Evolutionary conservation across 768 basidiomycete genomes (phyloP), one percentile per base, ranked within the genome.

Genomic region (Leccinum uliginosum): DNA sequence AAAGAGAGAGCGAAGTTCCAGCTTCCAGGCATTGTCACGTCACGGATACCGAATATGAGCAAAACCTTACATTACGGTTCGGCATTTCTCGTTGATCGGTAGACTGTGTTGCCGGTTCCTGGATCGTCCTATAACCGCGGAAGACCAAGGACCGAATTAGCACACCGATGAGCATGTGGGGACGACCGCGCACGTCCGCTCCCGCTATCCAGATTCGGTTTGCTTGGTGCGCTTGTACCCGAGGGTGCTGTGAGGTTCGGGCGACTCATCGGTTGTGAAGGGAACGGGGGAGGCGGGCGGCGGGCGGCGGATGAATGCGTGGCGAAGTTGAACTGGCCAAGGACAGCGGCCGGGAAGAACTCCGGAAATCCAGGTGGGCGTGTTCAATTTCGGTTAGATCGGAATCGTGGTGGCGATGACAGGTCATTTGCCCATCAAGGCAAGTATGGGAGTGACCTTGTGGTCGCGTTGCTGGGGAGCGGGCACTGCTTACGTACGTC

Each of bases 91-190:
- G 55, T 50, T 30, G 61, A 63, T 60, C 64, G 69, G 69, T 38
- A 56, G 44, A 59, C 40, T 34, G 46, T 60, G 59, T 38, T 55
- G 30, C 60, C 58, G 61, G 61, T 67, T 29, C 67, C 69, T 73
- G 64, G 69, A 71, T 69, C 55, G 60, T 60, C 69, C 62, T 71
- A 62, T 35, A 48, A 57, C 69, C 71, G 71, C 69, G 71, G 70
- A 67, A 68, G 55, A 35, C 5, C 17, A 17, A 52, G 29, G 44
- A 60, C 44, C 45, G 51, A 52, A 56, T 38, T 51, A 57, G 57
- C 21, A 21, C 40, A 45, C 60, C 26, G 50, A 56, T 30, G 30
- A 40, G 43, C 5, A 7, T 53, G 50, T 54, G 46, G 26, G 38
- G 21, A 21, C 8, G 11, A 10, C 3, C 50, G 26, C 52, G 57